phyloP scores from a whole-genome alignment of 345 rosid genomes.

The Viola odorata region DNA sequence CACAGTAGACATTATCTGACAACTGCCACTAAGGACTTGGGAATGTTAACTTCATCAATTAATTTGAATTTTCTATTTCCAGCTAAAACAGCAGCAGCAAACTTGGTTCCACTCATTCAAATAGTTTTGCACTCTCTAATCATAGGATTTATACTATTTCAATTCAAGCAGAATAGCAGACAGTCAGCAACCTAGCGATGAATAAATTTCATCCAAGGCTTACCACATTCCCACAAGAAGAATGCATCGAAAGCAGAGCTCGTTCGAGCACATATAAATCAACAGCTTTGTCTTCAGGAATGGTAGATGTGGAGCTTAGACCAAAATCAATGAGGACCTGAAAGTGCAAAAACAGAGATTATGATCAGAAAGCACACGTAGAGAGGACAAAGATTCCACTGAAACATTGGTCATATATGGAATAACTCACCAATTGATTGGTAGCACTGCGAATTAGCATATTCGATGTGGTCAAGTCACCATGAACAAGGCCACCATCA shows the following conservation, averaged over 20 bases:
- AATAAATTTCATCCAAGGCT: conserved; percentile 7
- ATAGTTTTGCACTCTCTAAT: not conserved
- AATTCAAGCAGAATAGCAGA: not conserved
- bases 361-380: not conserved
- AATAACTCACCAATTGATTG: conserved; percentile 60
- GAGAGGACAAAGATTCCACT: not conserved
- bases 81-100: not conserved
- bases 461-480: conserved; percentile 93
- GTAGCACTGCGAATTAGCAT: conserved; percentile 61
- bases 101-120: not conserved
- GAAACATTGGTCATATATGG: not conserved
- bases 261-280: conserved; percentile 94
- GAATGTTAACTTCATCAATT: not conserved
- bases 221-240: conserved; percentile 98
- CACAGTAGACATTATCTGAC: not conserved
- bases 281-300: conserved; percentile 95
- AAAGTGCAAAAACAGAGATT: not conserved
- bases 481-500: conserved; percentile 95
- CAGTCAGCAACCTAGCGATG: not conserved
- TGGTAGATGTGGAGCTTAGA: conserved; percentile 82
- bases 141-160: not conserved
- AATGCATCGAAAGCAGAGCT: conserved; percentile 91
- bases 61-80: not conserved
- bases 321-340: conserved; percentile 95
- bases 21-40: not conserved